Base-by-base conservation (phyloP, 2,329 filamentous ascomycete species). In the Trichoderma sp. region DNA sequence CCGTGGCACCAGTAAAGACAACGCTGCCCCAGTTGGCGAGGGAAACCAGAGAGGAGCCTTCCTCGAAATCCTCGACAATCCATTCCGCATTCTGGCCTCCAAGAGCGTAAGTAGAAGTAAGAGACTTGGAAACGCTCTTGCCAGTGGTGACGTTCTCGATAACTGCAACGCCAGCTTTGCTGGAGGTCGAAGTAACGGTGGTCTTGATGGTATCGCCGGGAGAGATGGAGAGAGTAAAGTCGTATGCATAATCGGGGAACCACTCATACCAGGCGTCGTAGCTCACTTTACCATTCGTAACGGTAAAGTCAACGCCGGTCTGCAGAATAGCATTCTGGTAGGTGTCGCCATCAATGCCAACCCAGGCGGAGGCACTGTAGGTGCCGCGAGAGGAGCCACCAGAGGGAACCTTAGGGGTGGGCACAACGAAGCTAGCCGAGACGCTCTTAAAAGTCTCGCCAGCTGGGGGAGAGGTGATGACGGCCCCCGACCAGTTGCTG, bases 271-370 rank as follows among this genome's bases (percentile, higher is more conserved):
- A 71, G 14, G 69, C 60, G 6, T 71, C 69, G n/a, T 64, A 64
- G 12, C 32, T 57, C 14, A 71, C 61, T 28, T 30, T 36, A 11
- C 69, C 69, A 15, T 64, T 64, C 8, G 21, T 11, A n/a, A 71
- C 58, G 5, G 60, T 65, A 26, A 71, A 57, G 36, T 71, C 82
- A 70, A 83, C 75, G 43, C 82, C 82, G 5, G 81, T 80, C 74
- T 83, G 82, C 3, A 83, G 77, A 43, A 83, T 81, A n/a, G 80
- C 80, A 12, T 71, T 73, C n/a, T 71, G 73, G 74, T 80, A 83
- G 2, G 80, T 80, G 73, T 83, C 80, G 56, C 83, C 83, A 61
- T 84, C 83, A 68, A 84, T 84, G 24, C 82, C 83, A 12, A 84
- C 82, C 83, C 82, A 84, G 15, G 82, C 82, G 9, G 82, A 67